phyloP scores from a whole-genome alignment of 2,329 filamentous ascomycete species.

The Penicillium sp. region DNA sequence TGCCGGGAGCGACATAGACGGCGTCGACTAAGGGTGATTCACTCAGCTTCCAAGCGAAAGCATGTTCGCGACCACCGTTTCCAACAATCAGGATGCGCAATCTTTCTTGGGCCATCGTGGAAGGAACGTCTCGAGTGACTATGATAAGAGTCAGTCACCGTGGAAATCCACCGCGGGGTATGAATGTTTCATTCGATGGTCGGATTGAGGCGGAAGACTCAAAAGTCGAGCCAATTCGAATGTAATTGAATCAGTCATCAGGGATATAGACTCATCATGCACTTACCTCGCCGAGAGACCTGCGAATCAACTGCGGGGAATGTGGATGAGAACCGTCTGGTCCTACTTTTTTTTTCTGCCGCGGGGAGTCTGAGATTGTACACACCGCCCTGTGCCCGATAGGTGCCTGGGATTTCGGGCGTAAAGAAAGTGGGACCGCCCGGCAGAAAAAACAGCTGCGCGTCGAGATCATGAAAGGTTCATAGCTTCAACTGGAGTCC shows the following conservation, averaged over 20 bases:
- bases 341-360: slow-evolving; percentile 23
- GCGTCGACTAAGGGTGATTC: slow-evolving; percentile 72
- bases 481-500: background rate
- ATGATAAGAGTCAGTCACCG: slow-evolving; percentile 14
- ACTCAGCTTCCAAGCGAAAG: slow-evolving; percentile 86
- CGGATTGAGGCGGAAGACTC: background rate
- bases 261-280: background rate
- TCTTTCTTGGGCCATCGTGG: slow-evolving; percentile 40
- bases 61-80: slow-evolving; percentile 90
- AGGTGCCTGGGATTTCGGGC: background rate
- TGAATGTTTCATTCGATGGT: slow-evolving; percentile 9
- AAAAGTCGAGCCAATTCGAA: background rate
- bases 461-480: slow-evolving; percentile 4
- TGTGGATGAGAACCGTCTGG: slow-evolving; percentile 8
- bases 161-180: slow-evolving; percentile 22
- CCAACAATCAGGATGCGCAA: slow-evolving; percentile 79
- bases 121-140: slow-evolving; percentile 24
- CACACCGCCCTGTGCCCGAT: slow-evolving; percentile 1
- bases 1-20: slow-evolving; percentile 66
- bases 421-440: slow-evolving; percentile 3
- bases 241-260: background rate
- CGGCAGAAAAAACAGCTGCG: slow-evolving; percentile 18
- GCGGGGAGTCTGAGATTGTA: slow-evolving; percentile 9
- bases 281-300: slow-evolving; percentile 22
- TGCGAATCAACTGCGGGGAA: slow-evolving; percentile 20